Base-by-base conservation (phyloP, 139 green algal genomes). In the Edaphochlamys debaryana region DNA sequence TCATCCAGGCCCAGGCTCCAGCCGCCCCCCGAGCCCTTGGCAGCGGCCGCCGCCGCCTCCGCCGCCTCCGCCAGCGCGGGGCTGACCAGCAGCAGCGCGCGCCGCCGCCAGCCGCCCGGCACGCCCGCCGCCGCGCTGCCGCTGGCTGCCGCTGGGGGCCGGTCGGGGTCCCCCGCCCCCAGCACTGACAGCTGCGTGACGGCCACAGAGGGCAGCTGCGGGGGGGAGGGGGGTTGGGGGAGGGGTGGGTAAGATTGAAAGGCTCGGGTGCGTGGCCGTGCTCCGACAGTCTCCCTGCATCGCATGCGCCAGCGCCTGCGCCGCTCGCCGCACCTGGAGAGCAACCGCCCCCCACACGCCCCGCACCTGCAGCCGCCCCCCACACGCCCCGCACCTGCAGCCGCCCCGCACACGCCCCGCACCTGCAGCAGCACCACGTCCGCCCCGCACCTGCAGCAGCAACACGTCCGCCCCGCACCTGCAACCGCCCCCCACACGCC, bases 21-120 rank as follows among this genome's bases (percentile, higher is more conserved):
- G 40, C 25, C 15, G 54, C 29, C 19, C 32, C 40, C 58, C 48
- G 29, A 15, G 4, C 37, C 2, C 4, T 25, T 38, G 1, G 7
- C 67, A 7, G 64, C 32, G 1, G 64, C 15, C 25, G 34, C 41
- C 7, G 76, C 76, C 29, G 42, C 38, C 40, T 4, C 40, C 62
- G 76, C 76, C 7, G 62, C 76, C 34, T 36, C 63, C 41, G 62
- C 72, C n/a, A 87, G 29, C 34, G 41, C 48, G 37, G 71, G 81
- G 27, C 45, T 30, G 17, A 87, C 29, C 62, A 87, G 63, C 63
- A 87, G 81, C 30, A 82, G 48, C 29, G 71, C 81, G 3, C 81
- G 71, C 0, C 81, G 71, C n/a, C 72, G 81, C 81, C 81, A 87
- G 34, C 52, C 56, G 41, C 76, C 62, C 2, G 52, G 36, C 4